These are phyloP conservation scores for Yarrowia bubula DNA, from an alignment of 805 yeast species.

Conservation along the genomic window DNA sequence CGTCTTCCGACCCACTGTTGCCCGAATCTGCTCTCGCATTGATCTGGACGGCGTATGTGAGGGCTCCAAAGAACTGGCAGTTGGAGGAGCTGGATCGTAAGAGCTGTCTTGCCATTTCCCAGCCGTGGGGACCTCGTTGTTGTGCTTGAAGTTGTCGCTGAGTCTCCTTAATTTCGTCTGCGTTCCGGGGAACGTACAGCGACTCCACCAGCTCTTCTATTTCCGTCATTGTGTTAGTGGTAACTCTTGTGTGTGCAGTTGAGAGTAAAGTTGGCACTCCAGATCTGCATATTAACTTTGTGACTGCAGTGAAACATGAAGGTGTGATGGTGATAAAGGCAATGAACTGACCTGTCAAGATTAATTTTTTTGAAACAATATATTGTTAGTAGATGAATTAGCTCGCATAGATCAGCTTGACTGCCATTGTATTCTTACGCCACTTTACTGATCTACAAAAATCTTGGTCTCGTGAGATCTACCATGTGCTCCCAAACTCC, in stretches of 20 bases:
- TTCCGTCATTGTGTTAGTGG: constrained; percentile 1
- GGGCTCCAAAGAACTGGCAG: constrained; percentile 72
- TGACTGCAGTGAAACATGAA: background rate
- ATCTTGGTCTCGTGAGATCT: too few relatives aligned
- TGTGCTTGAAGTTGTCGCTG: constrained; percentile 58
- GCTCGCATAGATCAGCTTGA: too few relatives aligned
- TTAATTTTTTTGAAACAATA: too few relatives aligned
- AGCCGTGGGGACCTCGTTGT: constrained; percentile 59
- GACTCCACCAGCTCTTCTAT: constrained; percentile 22
- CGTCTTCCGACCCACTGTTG: constrained; percentile 10
- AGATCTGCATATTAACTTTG: constrained; percentile 1
- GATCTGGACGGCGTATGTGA: constrained; percentile 67
- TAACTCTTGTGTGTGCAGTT: background rate
- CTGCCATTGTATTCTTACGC: too few relatives aligned
- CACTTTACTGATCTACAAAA: too few relatives aligned
- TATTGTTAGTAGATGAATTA: too few relatives aligned
- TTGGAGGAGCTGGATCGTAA: constrained; percentile 40
- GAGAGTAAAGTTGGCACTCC: background rate
- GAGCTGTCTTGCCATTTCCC: constrained; percentile 55
- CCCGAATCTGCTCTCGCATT: constrained; percentile 32
- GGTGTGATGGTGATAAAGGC: background rate
- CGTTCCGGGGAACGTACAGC: constrained; percentile 19
- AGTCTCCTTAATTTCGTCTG: constrained; percentile 32
- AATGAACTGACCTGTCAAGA: background rate
- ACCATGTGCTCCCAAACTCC: too few relatives aligned